These are phyloP conservation scores for Annulohypoxylon moriforme DNA, from an alignment of 495 filamentous ascomycete species.

Conservation along the genomic window DNA sequence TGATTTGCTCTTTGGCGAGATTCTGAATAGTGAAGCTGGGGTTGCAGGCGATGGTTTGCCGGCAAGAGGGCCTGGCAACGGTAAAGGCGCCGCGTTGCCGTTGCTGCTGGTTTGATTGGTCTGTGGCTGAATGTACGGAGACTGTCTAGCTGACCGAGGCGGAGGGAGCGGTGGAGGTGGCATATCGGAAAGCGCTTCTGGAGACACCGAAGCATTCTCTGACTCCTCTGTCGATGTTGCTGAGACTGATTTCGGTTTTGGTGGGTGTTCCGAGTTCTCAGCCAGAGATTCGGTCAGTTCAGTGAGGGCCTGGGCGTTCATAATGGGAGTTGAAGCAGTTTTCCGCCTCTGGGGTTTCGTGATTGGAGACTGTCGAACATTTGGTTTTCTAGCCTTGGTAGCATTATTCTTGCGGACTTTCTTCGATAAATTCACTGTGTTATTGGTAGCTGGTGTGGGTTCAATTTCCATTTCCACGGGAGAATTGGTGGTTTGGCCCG, in stretches of 20 bases:
- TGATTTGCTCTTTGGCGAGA: constrained; percentile 58
- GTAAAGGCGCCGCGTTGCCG: constrained; percentile 27
- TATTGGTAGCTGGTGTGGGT: constrained; percentile 50
- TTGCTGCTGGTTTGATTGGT: constrained; percentile 43
- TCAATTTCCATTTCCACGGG: constrained; percentile 61
- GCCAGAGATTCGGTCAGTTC: constrained; percentile 59
- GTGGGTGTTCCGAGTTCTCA: constrained; percentile 36
- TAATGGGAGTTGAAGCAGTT: constrained; percentile 64
- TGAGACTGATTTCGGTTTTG: constrained; percentile 48
- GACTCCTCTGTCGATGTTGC: constrained; percentile 57
- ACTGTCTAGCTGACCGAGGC: constrained; percentile 59
- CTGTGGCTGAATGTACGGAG: constrained; percentile 62
- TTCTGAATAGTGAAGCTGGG: constrained; percentile 85
- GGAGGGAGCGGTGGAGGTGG: constrained; percentile 67
- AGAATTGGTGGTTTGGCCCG: constrained; percentile 54
- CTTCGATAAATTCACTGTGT: constrained; percentile 56
- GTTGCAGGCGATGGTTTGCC: constrained; percentile 72
- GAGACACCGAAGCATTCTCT: constrained; percentile 66
- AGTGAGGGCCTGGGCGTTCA: constrained; percentile 66
- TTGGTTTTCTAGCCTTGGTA: constrained; percentile 59
- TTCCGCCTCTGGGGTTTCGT: constrained; percentile 81
- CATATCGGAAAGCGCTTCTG: constrained; percentile 67
- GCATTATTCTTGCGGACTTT: constrained; percentile 60
- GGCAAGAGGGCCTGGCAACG: constrained; percentile 43
- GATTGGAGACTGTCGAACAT: constrained; percentile 83